These are phyloP conservation scores for Ceratobasidium theobromae DNA, from an alignment of 1,284 basidiomycete genomes.

Conservation along the genomic window DNA sequence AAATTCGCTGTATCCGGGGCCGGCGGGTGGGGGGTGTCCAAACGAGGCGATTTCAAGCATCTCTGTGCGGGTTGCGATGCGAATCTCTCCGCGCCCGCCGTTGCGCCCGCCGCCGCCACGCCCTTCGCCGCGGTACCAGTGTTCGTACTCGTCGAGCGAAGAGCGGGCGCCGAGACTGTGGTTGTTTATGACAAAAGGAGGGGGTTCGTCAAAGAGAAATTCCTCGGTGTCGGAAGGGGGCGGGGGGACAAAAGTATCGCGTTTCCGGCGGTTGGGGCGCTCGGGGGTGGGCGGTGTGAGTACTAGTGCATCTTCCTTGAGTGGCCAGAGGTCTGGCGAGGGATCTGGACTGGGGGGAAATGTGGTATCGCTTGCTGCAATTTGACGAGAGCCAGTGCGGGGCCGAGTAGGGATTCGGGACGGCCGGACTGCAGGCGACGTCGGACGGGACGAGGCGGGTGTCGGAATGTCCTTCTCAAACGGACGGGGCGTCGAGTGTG, in stretches of 20 bases:
- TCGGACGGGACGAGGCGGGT: conserved; percentile 32
- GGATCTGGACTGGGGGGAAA: conserved; percentile 33
- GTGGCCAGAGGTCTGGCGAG: conserved; percentile 30
- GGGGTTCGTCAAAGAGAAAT: conserved; percentile 30
- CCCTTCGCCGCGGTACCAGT: conserved; percentile 37
- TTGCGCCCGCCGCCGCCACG: conserved; percentile 35
- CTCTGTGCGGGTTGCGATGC: conserved; percentile 34
- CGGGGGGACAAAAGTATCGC: conserved; percentile 23
- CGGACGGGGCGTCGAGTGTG: conserved; percentile 25
- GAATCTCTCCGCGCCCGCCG: conserved; percentile 36
- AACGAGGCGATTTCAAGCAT: conserved; percentile 37
- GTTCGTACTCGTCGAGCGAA: conserved; percentile 36
- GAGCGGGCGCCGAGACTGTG: neutral
- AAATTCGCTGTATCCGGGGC: conserved; percentile 11
- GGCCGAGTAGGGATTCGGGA: conserved; percentile 31
- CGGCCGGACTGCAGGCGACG: conserved; percentile 27
- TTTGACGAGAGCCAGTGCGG: conserved; percentile 21
- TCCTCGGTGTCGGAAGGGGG: neutral
- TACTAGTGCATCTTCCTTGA: neutral
- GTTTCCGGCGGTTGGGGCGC: conserved; percentile 8
- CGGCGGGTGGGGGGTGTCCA: conserved; percentile 18
- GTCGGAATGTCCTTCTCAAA: conserved; percentile 32
- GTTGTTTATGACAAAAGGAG: conserved; percentile 31
- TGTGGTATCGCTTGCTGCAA: neutral
- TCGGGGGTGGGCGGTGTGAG: conserved; percentile 12